A percentile compares a stretch with the other conserved stretches of the same genome.
phyloP scores from a whole-genome alignment of 768 basidiomycete species.

The Leccinellum rugosiceps region DNA sequence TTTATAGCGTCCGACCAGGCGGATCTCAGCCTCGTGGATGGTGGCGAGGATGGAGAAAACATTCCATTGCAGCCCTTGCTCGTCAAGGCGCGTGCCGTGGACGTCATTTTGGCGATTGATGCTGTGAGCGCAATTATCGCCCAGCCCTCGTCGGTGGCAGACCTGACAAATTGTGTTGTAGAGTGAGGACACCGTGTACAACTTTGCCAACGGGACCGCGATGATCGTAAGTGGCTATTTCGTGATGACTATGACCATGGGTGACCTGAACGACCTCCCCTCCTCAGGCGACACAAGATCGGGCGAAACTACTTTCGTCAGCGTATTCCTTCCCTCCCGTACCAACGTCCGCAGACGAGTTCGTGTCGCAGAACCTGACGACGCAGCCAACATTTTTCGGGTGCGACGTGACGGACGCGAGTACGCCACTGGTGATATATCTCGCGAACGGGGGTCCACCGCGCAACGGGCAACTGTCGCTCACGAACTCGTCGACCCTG shows the following conservation, averaged over 20 bases:
- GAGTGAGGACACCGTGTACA: background rate
- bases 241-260: background rate
- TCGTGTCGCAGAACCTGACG: slow-evolving; percentile 35
- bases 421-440: slow-evolving; percentile 53
- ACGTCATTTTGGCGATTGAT: slow-evolving; percentile 52
- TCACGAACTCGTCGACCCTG: slow-evolving; percentile 43
- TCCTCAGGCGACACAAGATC: slow-evolving; percentile 35
- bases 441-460: slow-evolving; percentile 53
- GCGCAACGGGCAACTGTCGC: slow-evolving; percentile 33
- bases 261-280: background rate
- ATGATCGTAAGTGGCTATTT: slow-evolving; percentile 21
- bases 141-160: background rate
- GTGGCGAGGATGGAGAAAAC: slow-evolving; percentile 42
- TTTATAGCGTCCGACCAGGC: slow-evolving; percentile 34
- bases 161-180: background rate
- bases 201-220: slow-evolving; percentile 24
- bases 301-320: slow-evolving; percentile 33
- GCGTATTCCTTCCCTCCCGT: slow-evolving; percentile 34
- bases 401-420: slow-evolving; percentile 30
- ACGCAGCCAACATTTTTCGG: slow-evolving; percentile 46
- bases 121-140: slow-evolving; percentile 22
- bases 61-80: slow-evolving; percentile 51
- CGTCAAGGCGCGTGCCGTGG: slow-evolving; percentile 42
- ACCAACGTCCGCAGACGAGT: slow-evolving; percentile 26
- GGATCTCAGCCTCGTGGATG: slow-evolving; percentile 37